A percentile compares a stretch with the other conserved stretches of the same genome.
These are phyloP conservation scores for Collybiopsis luxurians DNA, from an alignment of 768 basidiomycete species.

Conservation along the genomic window DNA sequence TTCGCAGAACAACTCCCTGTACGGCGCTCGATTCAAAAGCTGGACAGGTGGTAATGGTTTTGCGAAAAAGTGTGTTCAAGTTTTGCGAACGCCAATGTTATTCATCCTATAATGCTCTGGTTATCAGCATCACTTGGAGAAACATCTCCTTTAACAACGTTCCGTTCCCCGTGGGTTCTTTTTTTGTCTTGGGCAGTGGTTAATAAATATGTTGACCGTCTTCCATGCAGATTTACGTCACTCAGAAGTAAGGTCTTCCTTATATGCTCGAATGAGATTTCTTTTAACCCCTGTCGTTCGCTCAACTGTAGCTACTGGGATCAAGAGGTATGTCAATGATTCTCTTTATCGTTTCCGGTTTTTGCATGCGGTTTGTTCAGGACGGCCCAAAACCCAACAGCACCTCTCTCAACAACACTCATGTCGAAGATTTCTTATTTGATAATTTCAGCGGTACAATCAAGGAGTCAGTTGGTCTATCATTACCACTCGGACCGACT, in stretches of 20 bases:
- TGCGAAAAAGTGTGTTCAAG: constrained; percentile 44
- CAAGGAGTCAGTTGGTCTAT: constrained; percentile 33
- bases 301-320: constrained; percentile 56
- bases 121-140: constrained; percentile 54
- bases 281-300: background rate
- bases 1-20: constrained; percentile 44
- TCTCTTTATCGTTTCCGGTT: background rate
- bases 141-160: constrained; percentile 53
- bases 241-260: constrained; percentile 48
- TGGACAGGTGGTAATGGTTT: constrained; percentile 63
- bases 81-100: too few relatives aligned
- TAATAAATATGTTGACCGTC: background rate
- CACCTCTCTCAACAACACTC: constrained; percentile 48
- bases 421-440: constrained; percentile 55
- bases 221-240: constrained; percentile 48
- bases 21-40: constrained; percentile 66
- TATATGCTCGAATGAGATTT: too few relatives aligned
- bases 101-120: too few relatives aligned
- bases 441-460: constrained; percentile 51
- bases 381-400: constrained; percentile 33
- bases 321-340: constrained; percentile 38
- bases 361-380: background rate
- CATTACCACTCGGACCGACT: too few relatives aligned
- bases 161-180: constrained; percentile 46
- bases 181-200: background rate